Base-by-base conservation (phyloP, 2,329 filamentous ascomycete species). In the Phialemonium atrogriseum region DNA sequence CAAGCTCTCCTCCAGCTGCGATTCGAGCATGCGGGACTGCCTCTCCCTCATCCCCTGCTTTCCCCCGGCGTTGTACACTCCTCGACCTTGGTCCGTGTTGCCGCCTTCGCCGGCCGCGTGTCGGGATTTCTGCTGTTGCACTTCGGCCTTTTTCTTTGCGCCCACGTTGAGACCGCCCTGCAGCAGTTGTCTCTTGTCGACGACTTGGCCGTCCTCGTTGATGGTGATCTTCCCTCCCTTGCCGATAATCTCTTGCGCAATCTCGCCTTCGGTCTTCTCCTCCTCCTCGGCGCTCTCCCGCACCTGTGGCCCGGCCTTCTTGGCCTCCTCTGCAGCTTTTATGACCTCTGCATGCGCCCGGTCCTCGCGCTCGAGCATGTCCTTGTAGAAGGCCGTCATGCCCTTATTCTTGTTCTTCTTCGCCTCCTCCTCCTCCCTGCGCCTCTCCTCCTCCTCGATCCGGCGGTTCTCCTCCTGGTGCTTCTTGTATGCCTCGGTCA, bases 121-220 rank as follows among this genome's bases (percentile, higher is more conserved):
- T 4, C 45, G 46, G 13, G 48, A 44, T 14, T 51, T 35, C 19
- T 58, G 50, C 30, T 50, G 46, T 28, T 51, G 42, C 11, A 54
- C 52, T 34, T 68, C 59, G 8, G 51, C 47, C 51, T 76, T 77
- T 44, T 78, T 77, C 51, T 74, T 80, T 1, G 70, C 62, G 30
- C 70, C 69, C 12, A 91, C 59, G 46, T 93, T 93, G 31, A 93
- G 66, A 16, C 84, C 84, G 6, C 83, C 80, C 27, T 64, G 70
- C 6, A 93, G 69, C 7, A 91, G 63, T 52, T 91, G 79, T n/a
- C 84, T 69, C 62, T 87, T 89, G 52, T 93, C 84, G 16, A 85
- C 80, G 2, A 91, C 78, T 50, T 88, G 76, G 0, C 84, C 84
- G 23, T 91, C 84, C 39, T 91, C 84, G 47, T 89, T 89, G 46